Evolutionary conservation across 2,329 filamentous ascomycete species (phyloP).

Genomic region (Ophidiomyces ophidiicola): DNA sequence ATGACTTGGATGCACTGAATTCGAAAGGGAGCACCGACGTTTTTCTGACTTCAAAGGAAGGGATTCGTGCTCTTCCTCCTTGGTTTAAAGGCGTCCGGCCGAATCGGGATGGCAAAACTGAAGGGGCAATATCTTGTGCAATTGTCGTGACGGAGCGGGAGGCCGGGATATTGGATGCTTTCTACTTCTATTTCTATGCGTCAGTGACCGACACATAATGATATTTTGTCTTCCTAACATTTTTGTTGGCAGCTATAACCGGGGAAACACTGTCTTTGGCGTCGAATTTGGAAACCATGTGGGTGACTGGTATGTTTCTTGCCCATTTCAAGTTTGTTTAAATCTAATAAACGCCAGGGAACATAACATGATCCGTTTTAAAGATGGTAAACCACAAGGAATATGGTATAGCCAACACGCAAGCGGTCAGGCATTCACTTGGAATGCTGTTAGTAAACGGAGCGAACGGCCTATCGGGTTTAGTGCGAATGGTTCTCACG

Average conservation of each 20-base stretch:
- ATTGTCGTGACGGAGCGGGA: slow-evolving; percentile 50
- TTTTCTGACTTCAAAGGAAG: slow-evolving; percentile 39
- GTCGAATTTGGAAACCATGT: slow-evolving; percentile 49
- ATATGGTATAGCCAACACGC: slow-evolving; percentile 54
- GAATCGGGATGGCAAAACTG: slow-evolving; percentile 39
- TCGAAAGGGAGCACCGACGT: slow-evolving; percentile 34
- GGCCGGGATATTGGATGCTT: slow-evolving; percentile 43
- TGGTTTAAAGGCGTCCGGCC: slow-evolving; percentile 46
- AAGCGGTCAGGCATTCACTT: slow-evolving; percentile 52
- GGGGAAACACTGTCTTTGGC: slow-evolving; percentile 40
- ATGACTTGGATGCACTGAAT: slow-evolving; percentile 41
- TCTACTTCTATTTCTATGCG: slow-evolving; percentile 53
- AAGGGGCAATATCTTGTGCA: slow-evolving; percentile 38
- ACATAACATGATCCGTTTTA: slow-evolving; percentile 55
- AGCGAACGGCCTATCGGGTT: slow-evolving; percentile 46
- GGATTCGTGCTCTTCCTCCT: slow-evolving; percentile 35
- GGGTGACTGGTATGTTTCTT: slow-evolving; percentile 44
- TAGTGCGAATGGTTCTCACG: slow-evolving; percentile 50
- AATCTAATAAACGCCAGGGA: slow-evolving; percentile 35
- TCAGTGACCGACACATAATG: slow-evolving; percentile 40
- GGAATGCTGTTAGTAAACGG: slow-evolving; percentile 43
- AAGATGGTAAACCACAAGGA: slow-evolving; percentile 41
- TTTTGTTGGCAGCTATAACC: slow-evolving; percentile 35
- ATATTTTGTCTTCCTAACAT: slow-evolving; percentile 13
- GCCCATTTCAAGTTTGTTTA: neutral